Evolutionary conservation across 768 basidiomycete species (phyloP).

Genomic region (Cystobasidium ongulense): DNA sequence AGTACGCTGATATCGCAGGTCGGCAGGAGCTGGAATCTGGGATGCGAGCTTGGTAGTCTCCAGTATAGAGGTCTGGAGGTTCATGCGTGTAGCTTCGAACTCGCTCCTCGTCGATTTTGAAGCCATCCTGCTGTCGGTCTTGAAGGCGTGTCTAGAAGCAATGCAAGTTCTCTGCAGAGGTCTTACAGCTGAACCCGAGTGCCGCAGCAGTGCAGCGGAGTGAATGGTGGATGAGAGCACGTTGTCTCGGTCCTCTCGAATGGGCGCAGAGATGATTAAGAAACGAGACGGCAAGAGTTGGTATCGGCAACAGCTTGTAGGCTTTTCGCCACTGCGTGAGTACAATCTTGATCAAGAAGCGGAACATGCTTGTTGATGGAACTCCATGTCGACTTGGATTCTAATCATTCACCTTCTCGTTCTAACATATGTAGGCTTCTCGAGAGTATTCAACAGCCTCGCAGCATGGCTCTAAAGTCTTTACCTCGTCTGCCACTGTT

Average conservation of each 20-base stretch:
- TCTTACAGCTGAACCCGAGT: background rate
- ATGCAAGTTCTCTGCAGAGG: too few species aligned
- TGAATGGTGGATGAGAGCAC: background rate
- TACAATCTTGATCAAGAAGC: too few species aligned
- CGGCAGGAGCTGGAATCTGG: conserved; percentile 51
- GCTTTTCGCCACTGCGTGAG: too few species aligned
- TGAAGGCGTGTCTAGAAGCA: background rate
- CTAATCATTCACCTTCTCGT: too few species aligned
- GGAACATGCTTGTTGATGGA: too few species aligned
- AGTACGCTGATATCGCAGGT: conserved; percentile 82
- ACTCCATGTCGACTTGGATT: too few species aligned
- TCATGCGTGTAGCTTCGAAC: background rate
- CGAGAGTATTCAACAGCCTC: too few species aligned
- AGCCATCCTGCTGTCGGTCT: background rate
- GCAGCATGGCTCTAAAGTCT: too few species aligned
- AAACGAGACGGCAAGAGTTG: background rate
- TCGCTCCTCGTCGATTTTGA: background rate
- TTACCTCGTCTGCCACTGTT: too few species aligned
- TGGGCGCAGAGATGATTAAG: background rate
- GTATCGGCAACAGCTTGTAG: too few species aligned
- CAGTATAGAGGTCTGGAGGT: conserved; percentile 42
- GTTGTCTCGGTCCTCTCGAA: background rate
- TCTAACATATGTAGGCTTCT: too few species aligned
- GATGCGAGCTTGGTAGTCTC: conserved; percentile 42
- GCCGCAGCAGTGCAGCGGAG: background rate